Evolutionary conservation across 1,139 yeast species (phyloP), one percentile per base, ranked within the genome.

Genomic region (Blastobotrys illinoisensis): DNA sequence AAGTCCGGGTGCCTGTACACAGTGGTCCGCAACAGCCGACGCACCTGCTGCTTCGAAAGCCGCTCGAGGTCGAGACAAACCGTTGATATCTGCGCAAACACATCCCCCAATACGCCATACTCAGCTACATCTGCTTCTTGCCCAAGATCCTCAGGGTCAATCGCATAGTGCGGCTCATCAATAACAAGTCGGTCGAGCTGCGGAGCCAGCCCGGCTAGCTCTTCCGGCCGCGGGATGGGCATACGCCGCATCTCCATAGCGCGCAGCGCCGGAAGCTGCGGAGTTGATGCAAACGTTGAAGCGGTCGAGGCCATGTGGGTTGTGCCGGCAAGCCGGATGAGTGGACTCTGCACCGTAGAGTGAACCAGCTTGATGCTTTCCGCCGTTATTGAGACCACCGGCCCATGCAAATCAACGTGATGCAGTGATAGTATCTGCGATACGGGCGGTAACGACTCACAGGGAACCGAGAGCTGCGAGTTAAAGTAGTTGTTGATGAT

Each of bases 61-160:
- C 52, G 48, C 23, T 50, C 52, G 44, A 50, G 21, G 18, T 50
- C 52, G 5, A 50, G 13, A 3, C 24, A 40, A 26, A 50, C 21
- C 13, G 21, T 44, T 11, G 21, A 2, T 18, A 44, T 44, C 46
- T 44, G 46, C 14, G 46, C 21, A 6, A 44, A 11, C 14, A 5
- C 14, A 32, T 32, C 40, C 16, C 40, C 40, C 13, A 44, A 16
- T 4, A 44, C 21, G 2, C 23, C 23, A 9, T 44, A 20, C 5
- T 48, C 52, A 3, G 44, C 48, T 9, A 45, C 52, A 18, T 49
- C 51, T 19, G 52, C 48, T 5, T 26, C 52, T 11, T 44, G 46
- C 11, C 45, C 52, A 3, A 48, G 52, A 16, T 50, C 52, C 44
- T 49, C 51, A 19, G 52, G 52, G n/a, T 26, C 52, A 9, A 32